These are phyloP conservation scores for Carex littledalei DNA, from an alignment of 176 grass and related monocot species.

Conservation along the genomic window DNA sequence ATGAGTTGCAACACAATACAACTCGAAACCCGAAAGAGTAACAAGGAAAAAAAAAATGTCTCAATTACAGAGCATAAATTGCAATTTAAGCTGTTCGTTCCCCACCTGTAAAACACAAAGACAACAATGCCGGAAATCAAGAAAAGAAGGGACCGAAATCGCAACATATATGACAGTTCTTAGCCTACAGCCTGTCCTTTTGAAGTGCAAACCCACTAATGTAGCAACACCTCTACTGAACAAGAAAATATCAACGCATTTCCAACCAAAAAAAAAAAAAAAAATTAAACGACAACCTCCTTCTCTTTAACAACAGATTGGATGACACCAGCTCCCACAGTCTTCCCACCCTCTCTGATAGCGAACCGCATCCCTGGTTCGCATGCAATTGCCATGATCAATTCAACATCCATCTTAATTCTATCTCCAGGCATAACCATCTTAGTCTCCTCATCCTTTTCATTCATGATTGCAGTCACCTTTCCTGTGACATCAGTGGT, in stretches of 20 bases:
- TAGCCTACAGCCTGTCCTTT: conserved; percentile 43
- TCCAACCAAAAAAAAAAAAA: conserved; percentile 28
- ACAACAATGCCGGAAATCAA: not conserved
- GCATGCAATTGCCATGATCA: conserved; percentile 68
- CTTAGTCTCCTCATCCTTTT: conserved; percentile 95
- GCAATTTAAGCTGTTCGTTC: not conserved
- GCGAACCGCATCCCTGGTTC: conserved; percentile 86
- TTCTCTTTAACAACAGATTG: conserved; percentile 50
- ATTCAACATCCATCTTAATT: conserved; percentile 80
- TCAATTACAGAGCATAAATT: conserved; percentile 12
- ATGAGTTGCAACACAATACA: not conserved
- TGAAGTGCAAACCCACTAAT: conserved; percentile 42
- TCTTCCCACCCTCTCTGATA: conserved; percentile 90
- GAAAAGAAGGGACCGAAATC: conserved; percentile 24
- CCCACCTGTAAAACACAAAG: conserved; percentile 4
- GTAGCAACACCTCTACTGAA: conserved; percentile 32
- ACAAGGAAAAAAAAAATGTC: not conserved
- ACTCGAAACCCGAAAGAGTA: not conserved
- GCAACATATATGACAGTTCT: conserved; percentile 49
- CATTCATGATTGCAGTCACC: conserved; percentile 72
- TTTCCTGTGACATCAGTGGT: conserved; percentile 78
- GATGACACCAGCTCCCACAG: conserved; percentile 76
- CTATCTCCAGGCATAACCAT: conserved; percentile 89
- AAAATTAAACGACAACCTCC: conserved; percentile 29
- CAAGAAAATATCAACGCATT: conserved; percentile 55